Base-by-base conservation (phyloP, 2,329 filamentous ascomycete species). In the Pyrenochaeta sp. region DNA sequence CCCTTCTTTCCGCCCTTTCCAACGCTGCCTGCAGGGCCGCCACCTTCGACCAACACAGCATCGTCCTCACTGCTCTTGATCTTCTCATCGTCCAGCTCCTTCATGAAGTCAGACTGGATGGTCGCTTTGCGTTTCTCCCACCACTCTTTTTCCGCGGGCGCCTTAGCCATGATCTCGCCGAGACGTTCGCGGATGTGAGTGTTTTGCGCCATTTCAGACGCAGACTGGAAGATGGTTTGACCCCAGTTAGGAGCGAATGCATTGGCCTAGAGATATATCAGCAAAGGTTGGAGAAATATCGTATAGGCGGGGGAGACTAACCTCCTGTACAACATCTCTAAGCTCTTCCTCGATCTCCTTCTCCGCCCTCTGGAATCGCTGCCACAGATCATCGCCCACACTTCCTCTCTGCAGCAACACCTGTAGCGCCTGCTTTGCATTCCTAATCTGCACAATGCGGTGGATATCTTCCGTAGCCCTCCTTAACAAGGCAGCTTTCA, bases 301-400 rank as follows among this genome's bases (percentile, higher is more conserved):
- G 45, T 32, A 28, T 32, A 44, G 6, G 9, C 10, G 34, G 43
- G 19, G 30, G n/a, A 25, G 25, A 43, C 84, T 61, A 78, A 96
- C 93, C 88, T 98, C 94, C 69, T 89, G 87, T 34, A 98, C 93
- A 25, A 98, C 94, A 79, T 99, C 95, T 70, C 92, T 88, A 61
- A 99, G 84, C 80, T 99, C 95, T 67, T 93, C 92, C 81, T 99
- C 93, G 84, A 98, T 96, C 80, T 99, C 95, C 82, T 96, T 93
- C 85, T 99, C 95, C 0, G 94, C 95, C 50, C 92, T 86, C 79
- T 89, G 80, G 78, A 98, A 97, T 39, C 94, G 86, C 82, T 97
- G 92, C 91, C 93, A 97, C 67, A 99, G 80, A 78, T 99, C 95
- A 76, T 99, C 95, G 13, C 95, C 94, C 1, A 99, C 93, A 72